phyloP scores from a whole-genome alignment of 805 yeast genomes.

The Candida andamanensis region DNA sequence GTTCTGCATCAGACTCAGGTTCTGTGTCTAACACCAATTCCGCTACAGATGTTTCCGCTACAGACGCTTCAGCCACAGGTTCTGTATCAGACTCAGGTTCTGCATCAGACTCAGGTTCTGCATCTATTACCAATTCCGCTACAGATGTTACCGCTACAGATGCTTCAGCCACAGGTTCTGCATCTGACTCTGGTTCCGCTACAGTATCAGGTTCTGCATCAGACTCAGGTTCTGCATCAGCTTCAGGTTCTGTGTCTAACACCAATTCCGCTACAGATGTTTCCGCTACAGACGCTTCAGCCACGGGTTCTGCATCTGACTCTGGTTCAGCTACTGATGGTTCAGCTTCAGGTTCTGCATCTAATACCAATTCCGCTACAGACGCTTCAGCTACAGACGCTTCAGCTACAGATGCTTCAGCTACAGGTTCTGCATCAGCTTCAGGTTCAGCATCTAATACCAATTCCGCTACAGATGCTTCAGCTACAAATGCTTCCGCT shows the following conservation, averaged over 20 bases:
- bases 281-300: constrained; percentile 1
- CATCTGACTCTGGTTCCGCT: not conserved
- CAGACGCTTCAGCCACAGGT: too few relatives aligned
- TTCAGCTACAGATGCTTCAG: not conserved
- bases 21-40: not conserved
- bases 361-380: too few relatives aligned
- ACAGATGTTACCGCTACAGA: too few relatives aligned
- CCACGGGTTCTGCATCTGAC: not conserved
- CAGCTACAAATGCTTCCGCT: too few relatives aligned
- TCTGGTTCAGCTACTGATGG: not conserved
- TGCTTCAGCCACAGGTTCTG: not conserved
- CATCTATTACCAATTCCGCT: not conserved
- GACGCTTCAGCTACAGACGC: not conserved
- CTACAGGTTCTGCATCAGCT: constrained; percentile 19
- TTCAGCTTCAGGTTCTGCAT: constrained; percentile 5
- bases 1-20: constrained; percentile 1
- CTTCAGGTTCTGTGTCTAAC: not conserved
- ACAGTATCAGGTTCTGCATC: constrained; percentile 19
- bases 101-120: constrained; percentile 1
- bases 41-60: too few relatives aligned
- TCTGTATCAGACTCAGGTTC: not conserved
- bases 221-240: not conserved
- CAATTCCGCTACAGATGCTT: constrained; percentile 2
- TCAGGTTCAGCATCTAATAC: not conserved
- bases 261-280: too few relatives aligned